Conservation (phyloP, 2,329 filamentous ascomycete genomes). For the Beauveria medogensis region DNA sequence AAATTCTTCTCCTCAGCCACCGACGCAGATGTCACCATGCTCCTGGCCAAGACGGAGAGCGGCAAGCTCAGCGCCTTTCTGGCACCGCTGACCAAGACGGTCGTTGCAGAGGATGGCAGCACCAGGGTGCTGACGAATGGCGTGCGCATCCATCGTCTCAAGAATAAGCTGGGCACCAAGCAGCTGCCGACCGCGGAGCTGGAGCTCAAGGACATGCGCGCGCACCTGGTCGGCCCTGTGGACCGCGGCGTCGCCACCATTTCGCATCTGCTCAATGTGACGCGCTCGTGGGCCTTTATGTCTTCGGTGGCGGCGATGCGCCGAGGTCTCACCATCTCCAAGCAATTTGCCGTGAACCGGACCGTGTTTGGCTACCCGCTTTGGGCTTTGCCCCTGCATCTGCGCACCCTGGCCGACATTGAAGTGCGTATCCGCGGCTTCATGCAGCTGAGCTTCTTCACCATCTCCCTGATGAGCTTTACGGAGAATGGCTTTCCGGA, state of each 20-base stretch:
- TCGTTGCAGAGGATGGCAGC: conserved; percentile 1
- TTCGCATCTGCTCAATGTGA: conserved; percentile 13
- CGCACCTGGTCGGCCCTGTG: conserved; percentile 8
- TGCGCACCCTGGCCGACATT: conserved; percentile 12
- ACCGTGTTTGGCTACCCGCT: conserved; percentile 10
- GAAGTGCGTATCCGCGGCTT: conserved; percentile 10
- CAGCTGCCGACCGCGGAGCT: conserved; percentile 14
- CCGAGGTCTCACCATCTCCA: conserved; percentile 7
- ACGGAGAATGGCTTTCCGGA: conserved; percentile 9
- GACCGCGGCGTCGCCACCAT: conserved; percentile 13
- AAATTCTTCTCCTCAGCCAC: conserved; percentile 14
- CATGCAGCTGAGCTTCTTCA: conserved; percentile 11
- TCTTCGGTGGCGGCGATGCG: conserved; percentile 9
- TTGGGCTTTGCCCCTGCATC: conserved; percentile 13
- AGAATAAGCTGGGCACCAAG: conserved; percentile 14
- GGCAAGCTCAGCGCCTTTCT: conserved; percentile 13
- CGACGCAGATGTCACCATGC: conserved; percentile 12
- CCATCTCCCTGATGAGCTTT: conserved; percentile 12
- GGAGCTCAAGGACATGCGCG: conserved; percentile 11
- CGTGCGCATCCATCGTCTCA: conserved; percentile 13
- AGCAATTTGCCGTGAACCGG: conserved; percentile 8
- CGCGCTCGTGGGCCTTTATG: conserved; percentile 9
- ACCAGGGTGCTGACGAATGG: conserved; percentile 9
- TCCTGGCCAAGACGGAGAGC: conserved; percentile 12
- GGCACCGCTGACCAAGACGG: conserved; percentile 10